phyloP scores from a whole-genome alignment of 176 grass and related monocot species.

The Musa troglodytarum region DNA sequence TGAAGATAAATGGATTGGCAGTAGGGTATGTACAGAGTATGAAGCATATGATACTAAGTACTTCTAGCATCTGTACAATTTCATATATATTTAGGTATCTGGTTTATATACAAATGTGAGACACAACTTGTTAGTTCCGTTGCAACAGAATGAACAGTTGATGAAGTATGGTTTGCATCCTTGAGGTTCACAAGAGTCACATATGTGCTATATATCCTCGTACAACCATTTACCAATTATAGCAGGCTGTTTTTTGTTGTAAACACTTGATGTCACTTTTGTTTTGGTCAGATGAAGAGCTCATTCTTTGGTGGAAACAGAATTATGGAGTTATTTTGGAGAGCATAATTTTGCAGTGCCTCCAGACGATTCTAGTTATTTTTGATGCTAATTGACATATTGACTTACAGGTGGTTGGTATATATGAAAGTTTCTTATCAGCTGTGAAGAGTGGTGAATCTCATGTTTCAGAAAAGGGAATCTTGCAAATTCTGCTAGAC shows the following conservation, averaged over 20 bases:
- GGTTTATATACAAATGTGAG: not conserved
- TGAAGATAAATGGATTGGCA: not conserved
- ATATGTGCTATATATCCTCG: not conserved
- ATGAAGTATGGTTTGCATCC: not conserved
- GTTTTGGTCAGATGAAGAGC: constrained; percentile 11
- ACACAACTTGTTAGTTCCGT: not conserved
- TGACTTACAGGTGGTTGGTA: constrained; percentile 50
- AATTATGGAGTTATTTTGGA: not conserved
- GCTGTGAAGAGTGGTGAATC: constrained; percentile 53
- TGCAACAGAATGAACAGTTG: not conserved
- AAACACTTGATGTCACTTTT: constrained; percentile 1
- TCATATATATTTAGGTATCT: not conserved
- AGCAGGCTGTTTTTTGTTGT: not conserved
- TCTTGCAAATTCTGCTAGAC: constrained; percentile 82
- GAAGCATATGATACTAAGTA: not conserved
- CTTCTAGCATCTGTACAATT: not conserved
- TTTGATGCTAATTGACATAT: constrained; percentile 12
- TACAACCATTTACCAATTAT: not conserved
- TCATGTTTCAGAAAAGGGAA: constrained; percentile 73
- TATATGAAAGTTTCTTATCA: constrained; percentile 65
- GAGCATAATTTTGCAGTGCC: not conserved
- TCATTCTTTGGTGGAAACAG: not conserved
- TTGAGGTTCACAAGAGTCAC: not conserved
- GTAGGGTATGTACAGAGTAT: not conserved
- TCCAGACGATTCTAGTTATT: constrained; percentile 18